A percentile compares a stretch with the other conserved stretches of the same genome.
These are phyloP conservation scores for Geotrichum klebahnii DNA, from an alignment of 1,139 yeast species.

Conservation along the genomic window DNA sequence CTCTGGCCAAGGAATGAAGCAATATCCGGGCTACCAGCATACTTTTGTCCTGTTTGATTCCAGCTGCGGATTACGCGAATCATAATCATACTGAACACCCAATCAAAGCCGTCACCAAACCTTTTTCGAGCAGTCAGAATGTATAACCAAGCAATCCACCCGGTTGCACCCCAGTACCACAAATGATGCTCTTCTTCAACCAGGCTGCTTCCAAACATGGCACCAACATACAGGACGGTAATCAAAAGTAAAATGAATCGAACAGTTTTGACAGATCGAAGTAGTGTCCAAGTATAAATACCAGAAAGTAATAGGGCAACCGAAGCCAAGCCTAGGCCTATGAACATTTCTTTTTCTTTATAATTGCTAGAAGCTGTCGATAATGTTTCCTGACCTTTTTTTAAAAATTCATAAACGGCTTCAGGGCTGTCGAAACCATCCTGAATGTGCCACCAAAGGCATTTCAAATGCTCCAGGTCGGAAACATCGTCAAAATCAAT, in stretches of 20 bases:
- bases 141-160: conserved; percentile 36
- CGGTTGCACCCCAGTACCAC: conserved; percentile 79
- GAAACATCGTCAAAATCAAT: conserved; percentile 24
- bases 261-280: conserved; percentile 18
- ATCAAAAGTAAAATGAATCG: conserved; percentile 37
- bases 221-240: conserved; percentile 48
- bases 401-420: conserved; percentile 12
- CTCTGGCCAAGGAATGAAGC: conserved; percentile 27
- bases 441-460: conserved; percentile 26
- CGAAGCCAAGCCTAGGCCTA: conserved; percentile 46
- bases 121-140: conserved; percentile 30
- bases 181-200: conserved; percentile 97
- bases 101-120: conserved; percentile 30
- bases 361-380: conserved; percentile 73
- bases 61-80: conserved; percentile 72
- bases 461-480: conserved; percentile 30
- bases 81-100: conserved; percentile 42
- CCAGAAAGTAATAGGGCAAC: conserved; percentile 28
- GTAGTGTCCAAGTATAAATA: conserved; percentile 15
- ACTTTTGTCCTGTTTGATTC: conserved; percentile 90
- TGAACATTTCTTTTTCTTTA: conserved; percentile 48
- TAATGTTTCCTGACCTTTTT: conserved; percentile 47
- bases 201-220: conserved; percentile 82
- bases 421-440: conserved; percentile 13
- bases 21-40: conserved; percentile 50